These are phyloP conservation scores for Melaleuca alternifolia DNA, from an alignment of 345 rosid genomes.

Conservation along the genomic window DNA sequence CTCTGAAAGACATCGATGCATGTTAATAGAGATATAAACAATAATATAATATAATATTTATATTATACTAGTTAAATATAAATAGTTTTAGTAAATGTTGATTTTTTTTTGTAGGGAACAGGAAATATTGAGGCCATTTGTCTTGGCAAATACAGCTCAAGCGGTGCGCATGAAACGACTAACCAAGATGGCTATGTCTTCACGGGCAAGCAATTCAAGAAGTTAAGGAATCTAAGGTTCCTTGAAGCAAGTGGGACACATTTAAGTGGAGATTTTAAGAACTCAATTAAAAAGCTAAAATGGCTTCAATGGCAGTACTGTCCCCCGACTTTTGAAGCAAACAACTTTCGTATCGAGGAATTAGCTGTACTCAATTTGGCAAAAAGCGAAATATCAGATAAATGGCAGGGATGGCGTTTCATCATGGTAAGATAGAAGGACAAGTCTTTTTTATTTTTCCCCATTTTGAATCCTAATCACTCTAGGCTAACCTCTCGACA, in stretches of 20 bases:
- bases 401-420: not conserved
- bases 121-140: too few relatives aligned
- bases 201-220: not conserved
- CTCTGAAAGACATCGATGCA: too few relatives aligned
- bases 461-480: not conserved
- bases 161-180: too few relatives aligned
- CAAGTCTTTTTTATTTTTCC: not conserved
- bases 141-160: too few relatives aligned
- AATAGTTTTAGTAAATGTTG: too few relatives aligned
- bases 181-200: too few relatives aligned
- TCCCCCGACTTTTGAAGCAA: not conserved
- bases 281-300: not conserved
- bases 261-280: not conserved
- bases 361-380: not conserved
- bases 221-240: not conserved
- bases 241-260: not conserved
- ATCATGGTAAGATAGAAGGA: not conserved
- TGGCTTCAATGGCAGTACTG: not conserved
- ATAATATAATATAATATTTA: too few relatives aligned
- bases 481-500: not conserved
- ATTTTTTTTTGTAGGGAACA: too few relatives aligned
- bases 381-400: not conserved
- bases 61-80: too few relatives aligned
- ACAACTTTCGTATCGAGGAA: not conserved
- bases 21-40: too few relatives aligned